Percentiles rank a stretch among this genome's conserved stretches.
phyloP scores from a whole-genome alignment of 305 asterid species.

The Caryopteris hybrid region DNA sequence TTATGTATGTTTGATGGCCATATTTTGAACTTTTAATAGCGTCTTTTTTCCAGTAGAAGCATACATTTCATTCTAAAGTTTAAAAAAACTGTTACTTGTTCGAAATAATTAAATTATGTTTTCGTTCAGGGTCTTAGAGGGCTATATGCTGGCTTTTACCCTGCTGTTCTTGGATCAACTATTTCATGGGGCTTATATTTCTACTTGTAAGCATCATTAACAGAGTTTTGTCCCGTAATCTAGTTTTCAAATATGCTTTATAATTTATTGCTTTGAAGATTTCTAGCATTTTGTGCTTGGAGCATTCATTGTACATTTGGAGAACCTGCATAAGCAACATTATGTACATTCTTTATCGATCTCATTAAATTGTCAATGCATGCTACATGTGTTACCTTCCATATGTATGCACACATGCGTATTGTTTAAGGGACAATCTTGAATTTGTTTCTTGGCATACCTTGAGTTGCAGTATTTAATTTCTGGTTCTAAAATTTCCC shows the following conservation, averaged over 20 bases:
- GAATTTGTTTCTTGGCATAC: background rate
- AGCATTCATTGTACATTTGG: no score
- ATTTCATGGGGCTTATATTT: conserved; percentile 93
- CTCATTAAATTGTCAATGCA: conserved; percentile 5
- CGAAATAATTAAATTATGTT: conserved; percentile 10
- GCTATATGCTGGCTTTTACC: conserved; percentile 89
- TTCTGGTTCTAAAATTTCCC: background rate
- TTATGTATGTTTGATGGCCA: background rate
- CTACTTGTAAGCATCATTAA: conserved; percentile 68
- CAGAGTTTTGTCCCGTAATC: conserved; percentile 3
- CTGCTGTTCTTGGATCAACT: conserved; percentile 98
- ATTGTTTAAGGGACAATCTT: background rate
- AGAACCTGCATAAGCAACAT: no score
- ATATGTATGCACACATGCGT: background rate
- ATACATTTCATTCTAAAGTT: background rate
- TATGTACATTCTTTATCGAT: background rate
- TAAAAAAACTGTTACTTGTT: conserved; percentile 5
- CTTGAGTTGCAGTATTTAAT: background rate
- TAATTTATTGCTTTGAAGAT: no score
- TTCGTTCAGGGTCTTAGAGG: conserved; percentile 84
- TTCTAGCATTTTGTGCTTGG: no score
- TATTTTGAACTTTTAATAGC: background rate
- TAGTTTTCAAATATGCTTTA: background rate
- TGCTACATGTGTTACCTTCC: background rate
- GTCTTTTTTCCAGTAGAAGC: conserved; percentile 9